Percentiles rank a stretch among this genome's conserved stretches.
phyloP scores from a whole-genome alignment of 2,329 filamentous ascomycete species.

The Bipolaris victoriae region DNA sequence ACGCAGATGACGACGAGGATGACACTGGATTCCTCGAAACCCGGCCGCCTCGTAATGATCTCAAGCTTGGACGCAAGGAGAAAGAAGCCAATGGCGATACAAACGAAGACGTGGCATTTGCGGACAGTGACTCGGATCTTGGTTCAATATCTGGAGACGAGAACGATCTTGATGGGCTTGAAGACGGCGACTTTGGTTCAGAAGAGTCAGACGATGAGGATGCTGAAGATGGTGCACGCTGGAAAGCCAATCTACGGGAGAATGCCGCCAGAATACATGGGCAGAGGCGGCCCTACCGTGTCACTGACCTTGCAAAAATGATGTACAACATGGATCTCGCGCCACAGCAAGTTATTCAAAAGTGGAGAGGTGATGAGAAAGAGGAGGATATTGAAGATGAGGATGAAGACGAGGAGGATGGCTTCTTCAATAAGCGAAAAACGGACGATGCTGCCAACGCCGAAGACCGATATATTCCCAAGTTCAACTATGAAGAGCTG shows the following conservation, averaged over 20 bases:
- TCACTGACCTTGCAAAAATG: constrained; percentile 80
- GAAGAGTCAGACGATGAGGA: constrained; percentile 61
- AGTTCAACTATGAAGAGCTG: constrained; percentile 79
- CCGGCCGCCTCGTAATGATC: constrained; percentile 49
- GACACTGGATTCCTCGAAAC: constrained; percentile 53
- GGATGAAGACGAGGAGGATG: constrained; percentile 68
- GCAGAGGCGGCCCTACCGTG: constrained; percentile 73
- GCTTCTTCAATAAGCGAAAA: constrained; percentile 66
- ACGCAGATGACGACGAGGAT: constrained; percentile 61
- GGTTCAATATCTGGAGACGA: constrained; percentile 77
- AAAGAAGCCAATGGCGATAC: constrained; percentile 35
- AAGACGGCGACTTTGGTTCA: constrained; percentile 59
- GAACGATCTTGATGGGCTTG: constrained; percentile 35
- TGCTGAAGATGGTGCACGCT: constrained; percentile 76
- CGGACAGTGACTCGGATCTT: constrained; percentile 95
- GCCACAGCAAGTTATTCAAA: constrained; percentile 74
- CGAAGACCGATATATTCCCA: constrained; percentile 80
- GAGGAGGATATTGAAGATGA: constrained; percentile 60
- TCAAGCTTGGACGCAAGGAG: constrained; percentile 37
- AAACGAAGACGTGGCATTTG: constrained; percentile 81
- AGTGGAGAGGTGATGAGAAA: constrained; percentile 75
- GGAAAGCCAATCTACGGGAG: constrained; percentile 86
- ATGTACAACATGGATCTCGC: constrained; percentile 86
- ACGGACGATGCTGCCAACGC: constrained; percentile 55
- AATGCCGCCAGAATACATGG: constrained; percentile 75